Conservation (phyloP, 2,329 filamentous ascomycete species). For the Exophiala viscosa region DNA sequence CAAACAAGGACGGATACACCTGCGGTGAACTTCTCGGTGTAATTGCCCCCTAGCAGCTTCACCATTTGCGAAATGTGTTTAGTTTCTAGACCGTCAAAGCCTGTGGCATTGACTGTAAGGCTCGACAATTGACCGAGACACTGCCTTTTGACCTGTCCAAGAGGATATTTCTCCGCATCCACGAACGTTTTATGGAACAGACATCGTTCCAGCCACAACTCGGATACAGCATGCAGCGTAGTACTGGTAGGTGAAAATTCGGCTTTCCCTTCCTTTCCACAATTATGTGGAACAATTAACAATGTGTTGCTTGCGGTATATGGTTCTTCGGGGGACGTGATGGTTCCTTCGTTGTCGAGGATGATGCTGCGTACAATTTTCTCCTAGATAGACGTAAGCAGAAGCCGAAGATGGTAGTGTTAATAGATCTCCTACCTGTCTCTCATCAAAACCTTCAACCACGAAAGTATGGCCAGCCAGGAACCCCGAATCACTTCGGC, state of each 20-base stretch:
- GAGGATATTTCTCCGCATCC: conserved; percentile 64
- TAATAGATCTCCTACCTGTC: conserved; percentile 19
- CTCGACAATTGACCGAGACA: conserved; percentile 65
- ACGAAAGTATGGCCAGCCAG: conserved; percentile 9
- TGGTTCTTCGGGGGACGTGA: conserved; percentile 35
- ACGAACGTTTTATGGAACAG: conserved; percentile 71
- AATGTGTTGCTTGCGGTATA: conserved; percentile 32
- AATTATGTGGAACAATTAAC: conserved; percentile 43
- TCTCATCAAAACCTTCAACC: conserved; percentile 14
- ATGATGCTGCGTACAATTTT: conserved; percentile 39
- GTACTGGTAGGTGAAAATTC: conserved; percentile 17
- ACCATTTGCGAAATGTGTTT: conserved; percentile 78
- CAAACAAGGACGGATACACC: conserved; percentile 76
- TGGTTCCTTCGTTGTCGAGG: conserved; percentile 39
- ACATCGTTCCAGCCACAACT: conserved; percentile 91
- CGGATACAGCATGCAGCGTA: conserved; percentile 59
- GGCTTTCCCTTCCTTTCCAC: conserved; percentile 35
- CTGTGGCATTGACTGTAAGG: conserved; percentile 74
- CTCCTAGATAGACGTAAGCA: conserved; percentile 10
- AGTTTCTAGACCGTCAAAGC: conserved; percentile 78
- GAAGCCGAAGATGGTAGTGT: background rate
- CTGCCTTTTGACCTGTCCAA: conserved; percentile 69
- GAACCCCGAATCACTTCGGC: background rate
- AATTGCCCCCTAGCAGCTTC: conserved; percentile 70
- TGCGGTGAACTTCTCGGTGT: conserved; percentile 71